phyloP scores from a whole-genome alignment of 192 early-diverging fungal genomes.

The Coemansia aciculifera region DNA sequence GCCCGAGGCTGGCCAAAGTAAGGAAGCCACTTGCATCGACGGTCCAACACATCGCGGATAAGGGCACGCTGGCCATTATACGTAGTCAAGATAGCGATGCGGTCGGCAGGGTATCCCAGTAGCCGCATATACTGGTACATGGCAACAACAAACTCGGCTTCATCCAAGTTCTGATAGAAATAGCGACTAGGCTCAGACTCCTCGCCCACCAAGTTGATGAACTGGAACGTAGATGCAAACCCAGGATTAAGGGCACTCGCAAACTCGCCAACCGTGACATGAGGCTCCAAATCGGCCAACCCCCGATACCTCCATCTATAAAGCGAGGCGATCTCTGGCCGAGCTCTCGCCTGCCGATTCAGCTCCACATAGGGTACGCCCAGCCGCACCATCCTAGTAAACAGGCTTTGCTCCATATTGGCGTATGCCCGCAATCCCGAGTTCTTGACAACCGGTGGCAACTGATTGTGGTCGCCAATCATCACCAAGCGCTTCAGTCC shows the following conservation, averaged over 20 bases:
- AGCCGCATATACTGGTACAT: slow-evolving; percentile 96
- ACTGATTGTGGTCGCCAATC: slow-evolving; percentile 97
- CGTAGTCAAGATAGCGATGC: slow-evolving; percentile 91
- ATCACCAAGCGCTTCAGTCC: slow-evolving; percentile 84
- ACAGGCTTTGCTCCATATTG: slow-evolving; percentile 95
- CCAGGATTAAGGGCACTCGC: slow-evolving; percentile 80
- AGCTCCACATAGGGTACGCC: slow-evolving; percentile 92
- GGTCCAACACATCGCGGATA: slow-evolving; percentile 84
- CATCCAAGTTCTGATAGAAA: slow-evolving; percentile 95
- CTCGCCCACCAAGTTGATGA: slow-evolving; percentile 82
- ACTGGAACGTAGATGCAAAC: slow-evolving; percentile 83
- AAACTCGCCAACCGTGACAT: slow-evolving; percentile 15
- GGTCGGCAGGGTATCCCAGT: slow-evolving; percentile 86
- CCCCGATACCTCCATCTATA: slow-evolving; percentile 82
- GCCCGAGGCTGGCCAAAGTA: slow-evolving; percentile 77
- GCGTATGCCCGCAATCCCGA: slow-evolving; percentile 78
- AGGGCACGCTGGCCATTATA: slow-evolving; percentile 97
- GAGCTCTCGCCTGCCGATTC: slow-evolving; percentile 80
- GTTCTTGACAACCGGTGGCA: slow-evolving; percentile 95
- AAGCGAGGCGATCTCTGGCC: slow-evolving; percentile 76
- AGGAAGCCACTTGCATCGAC: slow-evolving; percentile 84
- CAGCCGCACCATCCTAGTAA: slow-evolving; percentile 85
- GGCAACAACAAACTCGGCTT: slow-evolving; percentile 97
- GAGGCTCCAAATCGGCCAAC: slow-evolving; percentile 68
- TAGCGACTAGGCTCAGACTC: slow-evolving; percentile 85